Base-by-base conservation (phyloP, 176 grass and related monocot genomes). In the Calamus simplicifolius region DNA sequence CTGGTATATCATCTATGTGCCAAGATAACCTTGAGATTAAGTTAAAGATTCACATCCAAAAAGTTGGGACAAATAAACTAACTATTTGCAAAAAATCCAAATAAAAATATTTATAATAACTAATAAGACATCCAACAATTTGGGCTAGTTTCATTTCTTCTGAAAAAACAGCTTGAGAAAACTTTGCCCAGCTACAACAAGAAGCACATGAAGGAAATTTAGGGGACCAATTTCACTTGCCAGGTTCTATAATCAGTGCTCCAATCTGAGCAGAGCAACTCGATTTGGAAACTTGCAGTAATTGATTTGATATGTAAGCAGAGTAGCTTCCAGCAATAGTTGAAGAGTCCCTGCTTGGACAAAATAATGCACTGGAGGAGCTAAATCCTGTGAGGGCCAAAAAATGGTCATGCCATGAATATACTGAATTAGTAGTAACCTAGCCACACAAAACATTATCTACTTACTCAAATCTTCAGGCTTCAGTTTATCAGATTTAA, bases 221-320 rank as follows among this genome's bases (percentile, higher is more conserved):
- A 83, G 60, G 52, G 18, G 35, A 7, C 19, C 53, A 57, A 54
- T 51, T 64, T 71, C 51, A 70, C 69, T 77, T 85, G 64, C 92
- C 83, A 70, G 92, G 92, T 80, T 91, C 92, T 63, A 91, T 82
- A 64, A 97, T 86, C 35, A 97, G 78, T 38, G 92, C 87, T 52
- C 80, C 92, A 63, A 88, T 79, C 70, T 59, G 61, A 55, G 55
- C 71, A 61, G 64, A 80, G 25, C 54, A 57, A 66, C 43, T 68
- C 53, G 70, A 71, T 51, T 29, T 12, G 57, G 74, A 70, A 88
- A 69, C 72, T 51, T 77, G 53, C 49, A 78, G 82, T 63, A 97
- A 57, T 51, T 88, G 58, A 5, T 88, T 51, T 51, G 84, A 79
- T 87, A 91, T 88, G 59, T 88, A 91, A 27, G 57, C 56, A 0